These are phyloP conservation scores for sunflower (Helianthus annuus) DNA, from an alignment of 129 eudicot genomes.

Conservation along the genomic window DNA sequence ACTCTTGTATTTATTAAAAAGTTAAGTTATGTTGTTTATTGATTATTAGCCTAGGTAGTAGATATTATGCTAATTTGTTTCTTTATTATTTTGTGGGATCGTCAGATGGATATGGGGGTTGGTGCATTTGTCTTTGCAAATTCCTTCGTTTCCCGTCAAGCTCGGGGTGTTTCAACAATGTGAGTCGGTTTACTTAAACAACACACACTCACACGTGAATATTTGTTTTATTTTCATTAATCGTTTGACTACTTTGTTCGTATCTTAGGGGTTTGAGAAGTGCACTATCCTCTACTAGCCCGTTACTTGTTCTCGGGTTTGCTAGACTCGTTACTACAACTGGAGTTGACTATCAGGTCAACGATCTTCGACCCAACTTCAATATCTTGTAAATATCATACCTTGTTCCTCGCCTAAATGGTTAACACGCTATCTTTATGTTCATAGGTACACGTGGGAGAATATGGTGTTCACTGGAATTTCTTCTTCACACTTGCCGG, in stretches of 20 bases:
- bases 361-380: background rate
- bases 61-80: slow-evolving; percentile 8
- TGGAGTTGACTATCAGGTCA: slow-evolving; percentile 93
- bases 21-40: background rate
- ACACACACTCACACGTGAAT: background rate
- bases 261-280: slow-evolving; percentile 63
- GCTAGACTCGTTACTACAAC: slow-evolving; percentile 77
- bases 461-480: slow-evolving; percentile 96
- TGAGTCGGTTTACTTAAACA: slow-evolving; percentile 35
- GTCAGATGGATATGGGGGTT: slow-evolving; percentile 95
- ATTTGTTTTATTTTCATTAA: slow-evolving; percentile 3
- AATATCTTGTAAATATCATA: background rate
- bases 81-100: slow-evolving; percentile 19
- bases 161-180: slow-evolving; percentile 71
- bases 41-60: background rate
- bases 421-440: slow-evolving; percentile 9
- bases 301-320: slow-evolving; percentile 72
- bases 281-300: slow-evolving; percentile 65
- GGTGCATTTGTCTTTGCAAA: slow-evolving; percentile 87
- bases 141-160: slow-evolving; percentile 94
- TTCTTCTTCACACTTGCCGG: slow-evolving; percentile 97
- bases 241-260: slow-evolving; percentile 13
- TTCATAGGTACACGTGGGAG: slow-evolving; percentile 88
- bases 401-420: slow-evolving; percentile 9
- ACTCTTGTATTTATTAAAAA: too few species aligned